Base-by-base conservation (phyloP, 164 flowering plant species). In the Buxus sempervirens region DNA sequence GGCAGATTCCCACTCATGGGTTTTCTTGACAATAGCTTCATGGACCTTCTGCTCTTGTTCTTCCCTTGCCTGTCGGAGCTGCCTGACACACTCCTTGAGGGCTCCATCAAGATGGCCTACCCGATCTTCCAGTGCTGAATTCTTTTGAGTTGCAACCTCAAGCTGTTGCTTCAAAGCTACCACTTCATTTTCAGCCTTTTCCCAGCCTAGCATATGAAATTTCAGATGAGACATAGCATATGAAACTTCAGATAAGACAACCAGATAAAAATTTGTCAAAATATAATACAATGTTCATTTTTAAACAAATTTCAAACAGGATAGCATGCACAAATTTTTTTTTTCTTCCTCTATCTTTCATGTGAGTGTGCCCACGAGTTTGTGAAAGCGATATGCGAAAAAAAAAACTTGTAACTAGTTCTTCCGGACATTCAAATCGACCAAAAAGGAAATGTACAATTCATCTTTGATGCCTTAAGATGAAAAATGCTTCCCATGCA, bases 121-220 rank as follows among this genome's bases (percentile, higher is more conserved):
- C 54, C 97, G 85, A 73, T 85, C 90, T 81, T 90, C 96, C 21
- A 95, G 80, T 10, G 73, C 76, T 12, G 77, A 70, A 45, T 86
- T 90, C 70, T 85, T 75, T 78, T 81, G 81, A 55, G 72, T 45
- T 24, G 87, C 82, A 71, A 80, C 79, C 67, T 89, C 97, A 41
- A 92, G 90, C 73, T 86, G 86, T 71, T 89, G 83, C 72, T 88
- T 95, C 68, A 91, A 51, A 54, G 55, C 60, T 1, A 21, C 71
- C 66, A 72, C 90, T 76, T 95, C 98, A 57, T 78, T 86, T 82
- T 95, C 97, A 54, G 97, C 97, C 77, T 84, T 90, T 71, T 95
- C 97, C 98, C 98, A 95, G 13, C 98, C 97, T 91, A 76, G 18
- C 27, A 48, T 27, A 41, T 64, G 45, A 71, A 16, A 53, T 63